Percentiles rank a stretch among this genome's conserved stretches.
Evolutionary conservation across 2,329 filamentous ascomycete genomes (phyloP).

Genomic region (Monosporascus sp.): DNA sequence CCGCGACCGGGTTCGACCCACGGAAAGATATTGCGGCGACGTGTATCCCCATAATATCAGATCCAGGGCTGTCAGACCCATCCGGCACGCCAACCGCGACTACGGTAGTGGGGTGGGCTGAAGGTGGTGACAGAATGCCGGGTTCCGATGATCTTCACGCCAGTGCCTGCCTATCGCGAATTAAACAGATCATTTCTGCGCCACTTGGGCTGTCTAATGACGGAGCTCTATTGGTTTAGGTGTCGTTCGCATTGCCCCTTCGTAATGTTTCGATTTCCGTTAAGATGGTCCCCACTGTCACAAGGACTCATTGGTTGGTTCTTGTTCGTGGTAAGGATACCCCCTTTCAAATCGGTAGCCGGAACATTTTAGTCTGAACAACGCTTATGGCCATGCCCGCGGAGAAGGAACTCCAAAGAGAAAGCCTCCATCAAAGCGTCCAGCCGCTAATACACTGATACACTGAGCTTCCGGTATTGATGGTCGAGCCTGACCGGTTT

Average conservation of each 20-base stretch:
- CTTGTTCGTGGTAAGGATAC: background rate
- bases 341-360: background rate
- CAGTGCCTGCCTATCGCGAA: background rate
- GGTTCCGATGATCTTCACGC: background rate
- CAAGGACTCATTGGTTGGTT: background rate
- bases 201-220: background rate
- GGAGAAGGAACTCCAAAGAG: too few relatives aligned
- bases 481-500: too few relatives aligned
- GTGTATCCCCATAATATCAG: background rate
- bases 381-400: background rate
- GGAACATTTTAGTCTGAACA: background rate
- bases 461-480: too few relatives aligned
- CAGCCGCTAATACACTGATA: too few relatives aligned
- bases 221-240: background rate
- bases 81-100: background rate
- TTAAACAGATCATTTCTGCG: background rate
- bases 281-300: background rate
- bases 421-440: too few relatives aligned
- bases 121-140: background rate
- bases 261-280: background rate
- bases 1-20: background rate
- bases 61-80: background rate
- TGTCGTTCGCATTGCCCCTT: background rate
- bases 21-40: background rate
- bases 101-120: background rate